Percentiles rank a stretch among this genome's conserved stretches.
Evolutionary conservation across 2,329 filamentous ascomycete species (phyloP).

Genomic region (Lachnellula subtilissima): DNA sequence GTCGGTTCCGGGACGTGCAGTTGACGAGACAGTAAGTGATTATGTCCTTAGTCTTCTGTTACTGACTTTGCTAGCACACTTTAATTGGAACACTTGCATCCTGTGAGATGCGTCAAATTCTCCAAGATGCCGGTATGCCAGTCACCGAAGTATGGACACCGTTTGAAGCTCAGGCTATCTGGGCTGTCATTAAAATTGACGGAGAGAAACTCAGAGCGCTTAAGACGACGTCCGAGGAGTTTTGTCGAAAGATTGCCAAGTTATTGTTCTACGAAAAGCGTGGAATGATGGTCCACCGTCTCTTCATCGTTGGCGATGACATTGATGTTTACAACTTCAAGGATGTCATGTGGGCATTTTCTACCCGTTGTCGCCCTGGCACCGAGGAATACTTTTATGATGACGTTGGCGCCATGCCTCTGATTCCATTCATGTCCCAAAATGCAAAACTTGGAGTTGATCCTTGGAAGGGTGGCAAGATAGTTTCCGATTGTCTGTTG

Average conservation of each 20-base stretch:
- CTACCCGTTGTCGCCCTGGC: background rate
- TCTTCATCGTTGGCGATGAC: slow-evolving; percentile 45
- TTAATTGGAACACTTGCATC: slow-evolving; percentile 40
- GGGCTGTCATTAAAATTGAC: slow-evolving; percentile 52
- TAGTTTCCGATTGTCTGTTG: background rate
- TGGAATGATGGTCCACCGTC: slow-evolving; percentile 39
- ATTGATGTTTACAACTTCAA: slow-evolving; percentile 33
- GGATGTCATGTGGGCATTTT: background rate
- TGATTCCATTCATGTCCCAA: background rate
- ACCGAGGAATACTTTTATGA: background rate
- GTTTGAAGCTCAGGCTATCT: slow-evolving; percentile 44
- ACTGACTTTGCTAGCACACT: slow-evolving; percentile 17
- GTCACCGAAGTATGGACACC: slow-evolving; percentile 41
- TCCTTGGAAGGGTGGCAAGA: background rate
- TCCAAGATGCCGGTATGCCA: slow-evolving; percentile 36
- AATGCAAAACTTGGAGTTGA: background rate
- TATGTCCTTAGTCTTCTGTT: too few species aligned
- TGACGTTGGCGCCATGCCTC: background rate
- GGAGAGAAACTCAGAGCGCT: slow-evolving; percentile 50
- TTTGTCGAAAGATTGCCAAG: slow-evolving; percentile 39
- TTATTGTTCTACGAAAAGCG: slow-evolving; percentile 40
- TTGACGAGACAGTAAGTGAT: slow-evolving; percentile 36
- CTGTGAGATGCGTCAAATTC: slow-evolving; percentile 38
- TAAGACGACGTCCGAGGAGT: slow-evolving; percentile 41
- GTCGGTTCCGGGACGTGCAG: slow-evolving; percentile 38